Percentiles rank a stretch among this genome's conserved stretches.
phyloP scores from a whole-genome alignment of 1,284 basidiomycete genomes.

The Cryptococcus sp. region DNA sequence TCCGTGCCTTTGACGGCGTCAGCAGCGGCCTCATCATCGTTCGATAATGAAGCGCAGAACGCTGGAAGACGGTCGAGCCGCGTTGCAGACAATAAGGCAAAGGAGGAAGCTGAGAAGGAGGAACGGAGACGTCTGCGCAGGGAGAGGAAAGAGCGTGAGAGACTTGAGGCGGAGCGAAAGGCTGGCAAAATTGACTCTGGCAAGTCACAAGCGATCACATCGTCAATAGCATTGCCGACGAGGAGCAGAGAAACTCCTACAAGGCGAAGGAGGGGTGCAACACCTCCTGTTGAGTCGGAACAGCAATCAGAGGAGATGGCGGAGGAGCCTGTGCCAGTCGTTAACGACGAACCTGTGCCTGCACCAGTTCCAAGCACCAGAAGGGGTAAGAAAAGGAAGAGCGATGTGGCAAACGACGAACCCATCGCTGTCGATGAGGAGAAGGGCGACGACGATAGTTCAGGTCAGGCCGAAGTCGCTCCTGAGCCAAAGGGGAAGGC shows the following conservation, averaged over 20 bases:
- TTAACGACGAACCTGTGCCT: not conserved
- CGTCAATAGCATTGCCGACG: not conserved
- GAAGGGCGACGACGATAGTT: slow-evolving; percentile 10
- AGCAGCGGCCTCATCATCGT: not conserved
- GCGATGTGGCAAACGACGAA: slow-evolving; percentile 2
- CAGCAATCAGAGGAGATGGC: not conserved
- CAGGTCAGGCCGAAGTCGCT: not conserved
- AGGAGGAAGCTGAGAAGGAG: slow-evolving; percentile 25
- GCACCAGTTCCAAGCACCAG: not conserved
- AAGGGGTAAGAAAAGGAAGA: slow-evolving; percentile 14
- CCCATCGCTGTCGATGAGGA: not conserved
- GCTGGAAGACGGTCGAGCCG: slow-evolving; percentile 15
- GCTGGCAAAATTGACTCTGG: not conserved
- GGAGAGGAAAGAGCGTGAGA: slow-evolving; percentile 19
- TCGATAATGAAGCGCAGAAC: not conserved
- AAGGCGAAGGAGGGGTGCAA: not conserved
- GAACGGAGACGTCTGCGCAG: slow-evolving; percentile 23
- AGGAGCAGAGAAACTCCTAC: not conserved
- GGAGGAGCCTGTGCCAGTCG: not conserved
- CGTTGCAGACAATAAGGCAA: slow-evolving; percentile 21
- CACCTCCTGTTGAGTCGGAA: not conserved
- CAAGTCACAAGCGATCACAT: not conserved
- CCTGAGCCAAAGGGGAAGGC: slow-evolving; percentile 8
- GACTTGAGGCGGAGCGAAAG: slow-evolving; percentile 8
- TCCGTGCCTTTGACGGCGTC: not conserved